These are phyloP conservation scores for Acacia confusa DNA, from an alignment of 306 rosid species.

Conservation along the genomic window DNA sequence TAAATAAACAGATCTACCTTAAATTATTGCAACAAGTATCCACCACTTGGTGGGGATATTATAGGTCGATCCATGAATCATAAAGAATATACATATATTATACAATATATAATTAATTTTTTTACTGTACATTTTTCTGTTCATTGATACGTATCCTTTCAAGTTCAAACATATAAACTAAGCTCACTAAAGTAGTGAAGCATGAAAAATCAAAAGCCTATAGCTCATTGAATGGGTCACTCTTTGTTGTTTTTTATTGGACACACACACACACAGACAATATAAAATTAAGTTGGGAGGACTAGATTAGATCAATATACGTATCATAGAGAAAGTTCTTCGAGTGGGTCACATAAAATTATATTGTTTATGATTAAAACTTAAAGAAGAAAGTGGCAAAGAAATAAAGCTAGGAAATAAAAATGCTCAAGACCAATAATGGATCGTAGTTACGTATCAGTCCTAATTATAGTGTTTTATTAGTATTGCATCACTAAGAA, in stretches of 20 bases:
- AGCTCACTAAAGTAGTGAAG: neutral
- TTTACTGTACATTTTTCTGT: neutral
- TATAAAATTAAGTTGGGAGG: neutral
- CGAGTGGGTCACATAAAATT: slow-evolving; percentile 30
- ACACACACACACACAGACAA: neutral
- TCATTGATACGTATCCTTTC: neutral
- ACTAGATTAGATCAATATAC: neutral
- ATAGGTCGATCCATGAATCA: neutral
- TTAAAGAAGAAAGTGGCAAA: neutral
- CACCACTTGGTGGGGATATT: neutral
- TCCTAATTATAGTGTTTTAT: neutral
- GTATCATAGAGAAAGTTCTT: neutral
- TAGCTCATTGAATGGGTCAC: neutral
- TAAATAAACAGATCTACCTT: neutral
- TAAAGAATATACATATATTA: neutral
- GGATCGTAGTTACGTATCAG: slow-evolving; percentile 25
- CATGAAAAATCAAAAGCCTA: neutral
- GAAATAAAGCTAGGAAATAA: slow-evolving; percentile 19
- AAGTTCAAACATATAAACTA: neutral
- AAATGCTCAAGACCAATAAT: slow-evolving; percentile 33
- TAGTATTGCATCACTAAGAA: slow-evolving; percentile 27
- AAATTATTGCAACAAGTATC: slow-evolving; percentile 14
- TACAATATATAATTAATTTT: neutral
- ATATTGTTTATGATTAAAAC: slow-evolving; percentile 26
- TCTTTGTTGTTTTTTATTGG: neutral